Evolutionary conservation across 768 basidiomycete species (phyloP).

Genomic region (Pholiota molesta): DNA sequence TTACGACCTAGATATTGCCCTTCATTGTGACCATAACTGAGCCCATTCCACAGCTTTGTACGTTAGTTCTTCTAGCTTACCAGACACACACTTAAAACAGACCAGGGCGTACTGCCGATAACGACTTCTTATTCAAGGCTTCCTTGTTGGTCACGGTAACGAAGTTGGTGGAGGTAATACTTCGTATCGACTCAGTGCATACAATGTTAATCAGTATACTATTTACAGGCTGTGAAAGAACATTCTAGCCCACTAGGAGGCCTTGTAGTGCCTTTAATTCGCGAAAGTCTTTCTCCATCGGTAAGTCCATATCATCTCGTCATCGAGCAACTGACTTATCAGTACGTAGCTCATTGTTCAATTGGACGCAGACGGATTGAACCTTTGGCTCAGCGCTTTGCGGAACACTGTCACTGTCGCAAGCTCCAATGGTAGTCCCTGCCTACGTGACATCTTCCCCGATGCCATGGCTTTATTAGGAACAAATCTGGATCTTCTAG

Average conservation of each 20-base stretch:
- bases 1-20: constrained; percentile 60
- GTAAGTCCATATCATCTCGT: constrained; percentile 36
- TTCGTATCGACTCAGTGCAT: too few relatives aligned
- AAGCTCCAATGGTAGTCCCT: constrained; percentile 46
- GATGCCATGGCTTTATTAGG: constrained; percentile 60
- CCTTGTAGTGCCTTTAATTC: constrained; percentile 66
- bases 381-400: constrained; percentile 74
- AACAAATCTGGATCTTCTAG: constrained; percentile 74
- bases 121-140: constrained; percentile 73
- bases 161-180: constrained; percentile 65
- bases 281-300: constrained; percentile 60
- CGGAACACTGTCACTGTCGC: constrained; percentile 62
- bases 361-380: constrained; percentile 79
- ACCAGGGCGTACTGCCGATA: constrained; percentile 68
- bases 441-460: constrained; percentile 69
- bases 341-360: constrained; percentile 56
- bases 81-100: not conserved
- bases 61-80: constrained; percentile 23
- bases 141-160: constrained; percentile 71
- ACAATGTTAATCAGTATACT: not conserved
- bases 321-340: constrained; percentile 5
- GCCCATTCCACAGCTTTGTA: constrained; percentile 76
- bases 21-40: constrained; percentile 60
- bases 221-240: constrained; percentile 62
- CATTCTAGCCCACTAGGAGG: constrained; percentile 56